Evolutionary conservation across 805 yeast genomes (phyloP), one percentile per base, ranked within the genome.

Genomic region (Teunomyces aglyptinius): DNA sequence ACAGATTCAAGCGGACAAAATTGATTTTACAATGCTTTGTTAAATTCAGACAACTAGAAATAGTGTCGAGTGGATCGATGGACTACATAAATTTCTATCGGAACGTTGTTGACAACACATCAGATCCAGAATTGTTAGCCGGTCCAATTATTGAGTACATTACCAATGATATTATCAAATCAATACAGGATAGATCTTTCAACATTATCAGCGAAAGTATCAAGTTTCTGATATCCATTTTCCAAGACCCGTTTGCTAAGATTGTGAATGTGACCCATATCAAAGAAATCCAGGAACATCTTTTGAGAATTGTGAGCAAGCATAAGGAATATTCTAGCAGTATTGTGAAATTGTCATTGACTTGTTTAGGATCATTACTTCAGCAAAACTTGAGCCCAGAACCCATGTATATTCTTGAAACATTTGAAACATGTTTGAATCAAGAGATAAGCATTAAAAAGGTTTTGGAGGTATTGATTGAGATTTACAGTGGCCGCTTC

Each of bases 121-220:
- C 41, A 1, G 40, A 41, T 10, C 33, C 53, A 18, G 44, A 43
- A 10, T 26, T 38, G 3, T 49, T 67, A 6, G 57, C 68, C 1
- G 27, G 36, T 1, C 43, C 43, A 1, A 50, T 65, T 12, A 28
- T 60, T n/a, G 47, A 50, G 16, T 52, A 48, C 36, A 64, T 68
- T 36, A 43, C 56, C 6, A 43, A 47, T 4, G 72, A 67, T 29
- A 50, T 68, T 40, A 46, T 53, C 4, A 45, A 12, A 3, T 54
- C 64, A 1, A 52, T 68, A 18, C 48, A 53, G 16, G 61, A 61
- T 42, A 58, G 58, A 31, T 53, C 66, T 3, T 55, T 61, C 27
- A 64, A 60, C 39, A 58, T 63, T 15, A 54, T 67, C 7, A 50
- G 54, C 10, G 71, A 68, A 38, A 57, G 63, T 31, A 54, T 66